These are phyloP conservation scores for Pelargonium nanum DNA, from an alignment of 345 rosid species.

Conservation along the genomic window DNA sequence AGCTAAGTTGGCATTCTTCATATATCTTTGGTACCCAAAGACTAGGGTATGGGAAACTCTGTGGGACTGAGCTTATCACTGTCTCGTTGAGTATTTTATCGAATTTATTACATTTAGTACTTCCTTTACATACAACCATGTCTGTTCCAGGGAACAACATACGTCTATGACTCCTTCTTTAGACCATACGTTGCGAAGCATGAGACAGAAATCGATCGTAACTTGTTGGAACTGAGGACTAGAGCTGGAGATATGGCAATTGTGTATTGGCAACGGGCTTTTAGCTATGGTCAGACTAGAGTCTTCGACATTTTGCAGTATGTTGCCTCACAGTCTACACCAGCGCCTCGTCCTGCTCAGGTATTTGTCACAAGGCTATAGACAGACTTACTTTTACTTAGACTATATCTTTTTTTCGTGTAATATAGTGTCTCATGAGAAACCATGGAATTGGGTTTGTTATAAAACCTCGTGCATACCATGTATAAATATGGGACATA, in stretches of 20 bases:
- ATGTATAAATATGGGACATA: neutral
- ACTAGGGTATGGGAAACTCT: constrained; percentile 30
- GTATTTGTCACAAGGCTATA: constrained; percentile 12
- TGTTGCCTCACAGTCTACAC: constrained; percentile 39
- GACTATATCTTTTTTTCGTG: neutral
- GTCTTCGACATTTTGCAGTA: constrained; percentile 42
- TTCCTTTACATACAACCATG: neutral
- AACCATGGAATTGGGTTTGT: neutral
- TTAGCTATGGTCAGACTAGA: constrained; percentile 42
- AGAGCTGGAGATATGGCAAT: constrained; percentile 43
- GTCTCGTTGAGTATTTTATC: neutral
- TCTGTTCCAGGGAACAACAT: constrained; percentile 45
- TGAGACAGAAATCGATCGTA: constrained; percentile 56
- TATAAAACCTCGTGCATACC: neutral
- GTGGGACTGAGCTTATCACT: neutral
- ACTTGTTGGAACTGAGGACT: constrained; percentile 43
- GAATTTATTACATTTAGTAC: neutral
- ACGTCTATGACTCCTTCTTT: constrained; percentile 56
- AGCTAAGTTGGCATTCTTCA: constrained; percentile 52
- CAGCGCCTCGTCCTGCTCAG: constrained; percentile 39
- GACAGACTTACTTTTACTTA: neutral
- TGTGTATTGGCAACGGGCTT: constrained; percentile 47
- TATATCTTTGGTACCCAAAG: constrained; percentile 65
- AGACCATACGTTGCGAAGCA: constrained; percentile 48
- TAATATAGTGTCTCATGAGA: neutral